Percentiles rank a stretch among this genome's conserved stretches.
These are phyloP conservation scores for Macrophomina phaseolina DNA, from an alignment of 2,329 filamentous ascomycete species.

Conservation along the genomic window DNA sequence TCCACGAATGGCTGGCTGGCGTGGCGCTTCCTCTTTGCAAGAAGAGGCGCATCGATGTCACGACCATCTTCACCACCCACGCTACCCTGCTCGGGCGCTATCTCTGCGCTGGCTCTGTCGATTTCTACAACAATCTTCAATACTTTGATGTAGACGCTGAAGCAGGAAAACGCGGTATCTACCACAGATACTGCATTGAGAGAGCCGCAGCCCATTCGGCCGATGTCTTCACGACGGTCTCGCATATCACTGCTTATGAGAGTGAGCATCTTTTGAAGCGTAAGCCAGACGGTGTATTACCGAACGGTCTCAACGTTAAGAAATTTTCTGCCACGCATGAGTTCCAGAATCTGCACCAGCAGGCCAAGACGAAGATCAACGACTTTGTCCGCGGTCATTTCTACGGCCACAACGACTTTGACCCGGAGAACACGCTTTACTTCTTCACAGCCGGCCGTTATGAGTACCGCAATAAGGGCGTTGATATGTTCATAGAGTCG, in stretches of 20 bases:
- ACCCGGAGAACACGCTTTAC: constrained; percentile 94
- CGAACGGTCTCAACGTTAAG: constrained; percentile 96
- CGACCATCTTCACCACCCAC: constrained; percentile 98
- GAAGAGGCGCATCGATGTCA: constrained; percentile 93
- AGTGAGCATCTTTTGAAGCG: constrained; percentile 97
- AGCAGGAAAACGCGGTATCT: constrained; percentile 96
- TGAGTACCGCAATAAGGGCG: constrained; percentile 97
- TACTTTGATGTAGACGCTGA: constrained; percentile 96
- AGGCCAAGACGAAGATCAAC: constrained; percentile 96
- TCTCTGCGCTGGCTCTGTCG: constrained; percentile 94
- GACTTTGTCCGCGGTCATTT: constrained; percentile 98
- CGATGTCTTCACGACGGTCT: constrained; percentile 98
- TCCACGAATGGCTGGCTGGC: constrained; percentile 98
- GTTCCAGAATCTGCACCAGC: constrained; percentile 97
- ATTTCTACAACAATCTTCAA: constrained; percentile 99
- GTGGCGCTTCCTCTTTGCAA: constrained; percentile 91
- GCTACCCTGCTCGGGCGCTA: constrained; percentile 94
- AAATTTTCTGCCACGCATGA: constrained; percentile 99
- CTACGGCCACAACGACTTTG: constrained; percentile 97
- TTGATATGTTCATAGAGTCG: constrained; percentile 99
- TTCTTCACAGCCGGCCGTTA: constrained; percentile 97
- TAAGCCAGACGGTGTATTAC: constrained; percentile 94
- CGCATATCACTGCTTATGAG: constrained; percentile 97
- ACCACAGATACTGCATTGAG: constrained; percentile 98
- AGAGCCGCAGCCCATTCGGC: constrained; percentile 87